Base-by-base conservation (phyloP, 768 basidiomycete genomes). In the Tulasnella sp. region DNA sequence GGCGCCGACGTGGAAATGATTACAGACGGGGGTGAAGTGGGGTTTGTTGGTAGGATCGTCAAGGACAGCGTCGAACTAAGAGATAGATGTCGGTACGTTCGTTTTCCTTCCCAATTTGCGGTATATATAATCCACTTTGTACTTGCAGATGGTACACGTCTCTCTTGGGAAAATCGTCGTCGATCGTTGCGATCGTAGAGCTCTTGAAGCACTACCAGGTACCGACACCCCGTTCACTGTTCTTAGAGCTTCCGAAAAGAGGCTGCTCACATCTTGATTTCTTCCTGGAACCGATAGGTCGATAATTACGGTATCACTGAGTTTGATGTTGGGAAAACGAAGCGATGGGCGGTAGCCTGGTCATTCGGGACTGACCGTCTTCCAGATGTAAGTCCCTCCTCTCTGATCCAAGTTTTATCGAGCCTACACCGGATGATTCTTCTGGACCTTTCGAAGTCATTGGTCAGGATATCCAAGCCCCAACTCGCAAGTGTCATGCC, bases 271-370 rank as follows among this genome's bases (percentile, higher is more conserved):
- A 27, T 23, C 10, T 38, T 38, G 7, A n/a, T 21, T 23, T 34
- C 30, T 9, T 51, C 23, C 11, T 34, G 42, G 27, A 32, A 26
- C 29, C n/a, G 41, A 3, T 59, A 96, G 91, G 80, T 97, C 45
- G 74, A 80, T 30, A 96, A 96, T 70, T 98, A 94, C 69, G 86
- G 83, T 0, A 74, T 97, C 47, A 83, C 83, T 0, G 85, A 91
- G 64, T 85, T 94, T 48, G 74, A 84, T 2, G 92, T 92, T 71
- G 90, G 94, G 0, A 81, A 85, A 58, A 97, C 95, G 0, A 78
- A 85, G 1, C 80, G 96, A n/a, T 98, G 93, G 92, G 88, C 85
- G 0, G 71, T 98, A 1, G 90, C 80, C 0, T 97, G 95, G 95
- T 92, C 88, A 0, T 83, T 84, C 56, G 73, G 72, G 1, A 76